phyloP scores from a whole-genome alignment of 768 basidiomycete species.

The Zangia roseola region DNA sequence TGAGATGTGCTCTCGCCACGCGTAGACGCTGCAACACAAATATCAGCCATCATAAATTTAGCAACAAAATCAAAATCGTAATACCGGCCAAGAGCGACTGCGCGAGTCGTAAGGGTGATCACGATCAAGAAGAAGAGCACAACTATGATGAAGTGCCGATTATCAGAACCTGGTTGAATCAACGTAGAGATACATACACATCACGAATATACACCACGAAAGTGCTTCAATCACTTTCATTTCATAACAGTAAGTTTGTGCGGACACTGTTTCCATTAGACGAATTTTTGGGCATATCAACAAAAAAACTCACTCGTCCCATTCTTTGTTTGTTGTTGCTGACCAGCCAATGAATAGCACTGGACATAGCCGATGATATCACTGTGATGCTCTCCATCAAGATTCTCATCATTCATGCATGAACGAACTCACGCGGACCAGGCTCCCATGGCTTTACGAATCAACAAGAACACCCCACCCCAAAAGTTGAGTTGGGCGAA shows the following conservation, averaged over 20 bases:
- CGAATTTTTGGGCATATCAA: conserved; percentile 4
- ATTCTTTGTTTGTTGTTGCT: conserved; percentile 47
- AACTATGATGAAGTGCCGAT: conserved; percentile 29
- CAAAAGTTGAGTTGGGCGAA: background rate
- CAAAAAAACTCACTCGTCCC: conserved; percentile 49
- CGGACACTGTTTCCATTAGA: conserved; percentile 45
- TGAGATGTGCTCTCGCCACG: conserved; percentile 37
- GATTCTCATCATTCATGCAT: background rate
- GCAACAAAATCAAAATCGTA: background rate
- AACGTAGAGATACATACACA: conserved; percentile 36
- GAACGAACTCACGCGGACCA: conserved; percentile 60
- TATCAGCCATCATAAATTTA: background rate
- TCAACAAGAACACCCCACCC: conserved; percentile 5
- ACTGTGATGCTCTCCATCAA: conserved; percentile 34
- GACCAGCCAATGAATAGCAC: conserved; percentile 50
- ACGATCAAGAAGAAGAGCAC: conserved; percentile 53
- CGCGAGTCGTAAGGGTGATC: conserved; percentile 49
- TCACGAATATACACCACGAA: conserved; percentile 70
- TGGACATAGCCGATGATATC: conserved; percentile 68
- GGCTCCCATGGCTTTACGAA: conserved; percentile 61
- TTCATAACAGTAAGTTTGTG: conserved; percentile 64
- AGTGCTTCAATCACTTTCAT: conserved; percentile 79
- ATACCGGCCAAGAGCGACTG: conserved; percentile 33
- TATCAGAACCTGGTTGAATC: conserved; percentile 1
- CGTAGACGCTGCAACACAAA: conserved; percentile 20